These are phyloP conservation scores for Aspergillus jensenii DNA, from an alignment of 2,329 filamentous ascomycete genomes.

Conservation along the genomic window DNA sequence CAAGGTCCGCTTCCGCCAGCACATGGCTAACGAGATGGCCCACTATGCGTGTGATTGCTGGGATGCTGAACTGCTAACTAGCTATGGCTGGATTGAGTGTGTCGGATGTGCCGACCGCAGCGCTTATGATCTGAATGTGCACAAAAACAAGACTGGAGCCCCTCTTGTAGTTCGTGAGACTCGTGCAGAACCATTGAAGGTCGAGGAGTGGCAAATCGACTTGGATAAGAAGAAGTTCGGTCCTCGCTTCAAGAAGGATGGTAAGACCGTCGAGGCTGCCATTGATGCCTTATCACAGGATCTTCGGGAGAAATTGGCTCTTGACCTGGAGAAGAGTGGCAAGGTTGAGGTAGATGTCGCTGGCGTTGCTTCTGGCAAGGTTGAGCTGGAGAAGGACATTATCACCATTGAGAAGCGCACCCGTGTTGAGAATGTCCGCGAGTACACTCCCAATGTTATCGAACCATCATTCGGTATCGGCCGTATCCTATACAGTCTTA, in stretches of 20 bases:
- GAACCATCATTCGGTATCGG: conserved; percentile 98
- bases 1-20: conserved; percentile 95
- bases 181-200: conserved; percentile 70
- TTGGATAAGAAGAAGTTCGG: conserved; percentile 96
- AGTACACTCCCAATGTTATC: conserved; percentile 94
- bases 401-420: conserved; percentile 82
- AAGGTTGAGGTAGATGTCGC: conserved; percentile 76
- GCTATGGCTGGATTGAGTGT: conserved; percentile 96
- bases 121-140: conserved; percentile 89
- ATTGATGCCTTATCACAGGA: conserved; percentile 76
- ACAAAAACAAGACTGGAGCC: conserved; percentile 87
- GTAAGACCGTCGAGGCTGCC: conserved; percentile 78
- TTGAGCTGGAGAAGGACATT: conserved; percentile 75
- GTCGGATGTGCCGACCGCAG: conserved; percentile 95
- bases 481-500: conserved; percentile 85
- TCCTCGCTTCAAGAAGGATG: conserved; percentile 92
- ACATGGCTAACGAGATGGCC: conserved; percentile 88
- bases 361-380: conserved; percentile 66
- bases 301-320: conserved; percentile 73
- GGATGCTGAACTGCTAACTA: conserved; percentile 91
- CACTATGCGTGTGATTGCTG: conserved; percentile 98
- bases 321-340: conserved; percentile 70
- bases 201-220: conserved; percentile 86
- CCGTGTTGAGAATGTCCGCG: conserved; percentile 76
- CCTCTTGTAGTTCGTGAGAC: conserved; percentile 82